These are phyloP conservation scores for Penicillium cosmopolitanum DNA, from an alignment of 495 filamentous ascomycete species.

Conservation along the genomic window DNA sequence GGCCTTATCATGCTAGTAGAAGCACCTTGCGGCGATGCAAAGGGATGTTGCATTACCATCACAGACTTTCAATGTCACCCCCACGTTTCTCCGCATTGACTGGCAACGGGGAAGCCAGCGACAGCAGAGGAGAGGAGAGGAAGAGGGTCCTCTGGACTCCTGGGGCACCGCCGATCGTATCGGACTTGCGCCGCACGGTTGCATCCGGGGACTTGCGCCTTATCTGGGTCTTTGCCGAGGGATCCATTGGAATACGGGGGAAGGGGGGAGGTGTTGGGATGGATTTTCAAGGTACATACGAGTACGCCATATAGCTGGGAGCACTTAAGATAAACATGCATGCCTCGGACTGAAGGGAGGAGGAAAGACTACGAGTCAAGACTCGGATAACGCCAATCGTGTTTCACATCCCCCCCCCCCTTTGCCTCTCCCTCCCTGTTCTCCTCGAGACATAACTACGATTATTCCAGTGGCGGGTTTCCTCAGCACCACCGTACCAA, in stretches of 20 bases:
- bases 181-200: conserved; percentile 17
- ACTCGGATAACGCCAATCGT: neutral
- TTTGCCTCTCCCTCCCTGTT: neutral
- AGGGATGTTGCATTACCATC: conserved; percentile 29
- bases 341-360: neutral
- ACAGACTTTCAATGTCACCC: conserved; percentile 18
- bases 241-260: neutral
- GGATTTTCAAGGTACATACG: neutral
- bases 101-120: neutral
- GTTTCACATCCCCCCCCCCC: neutral
- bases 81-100: conserved; percentile 32
- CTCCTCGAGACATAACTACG: neutral
- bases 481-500: neutral
- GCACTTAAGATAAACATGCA: neutral
- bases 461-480: neutral
- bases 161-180: conserved; percentile 15
- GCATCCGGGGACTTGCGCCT: conserved; percentile 16
- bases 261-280: too few relatives aligned
- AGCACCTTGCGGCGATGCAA: conserved; percentile 23
- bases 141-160: conserved; percentile 4
- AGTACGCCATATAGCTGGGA: neutral
- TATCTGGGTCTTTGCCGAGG: conserved; percentile 11
- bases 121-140: too few relatives aligned
- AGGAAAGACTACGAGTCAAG: neutral
- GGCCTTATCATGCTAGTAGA: conserved; percentile 16